phyloP scores from a whole-genome alignment of 179 eudicot species.

The Spinacia oleracea region DNA sequence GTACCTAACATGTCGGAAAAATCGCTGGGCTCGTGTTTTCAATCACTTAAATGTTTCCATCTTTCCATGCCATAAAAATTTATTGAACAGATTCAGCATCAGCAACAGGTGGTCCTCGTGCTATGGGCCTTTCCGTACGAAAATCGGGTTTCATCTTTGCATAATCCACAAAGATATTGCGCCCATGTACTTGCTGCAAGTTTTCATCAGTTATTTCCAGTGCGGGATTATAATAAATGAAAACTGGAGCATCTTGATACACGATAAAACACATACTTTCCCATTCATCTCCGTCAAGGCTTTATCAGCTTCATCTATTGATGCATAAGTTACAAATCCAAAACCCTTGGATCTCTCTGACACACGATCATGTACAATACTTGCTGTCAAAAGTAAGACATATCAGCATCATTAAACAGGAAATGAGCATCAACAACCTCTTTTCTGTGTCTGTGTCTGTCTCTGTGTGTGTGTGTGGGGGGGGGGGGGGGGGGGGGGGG shows the following conservation, averaged over 20 bases:
- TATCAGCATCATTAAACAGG: not conserved
- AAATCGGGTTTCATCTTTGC: slow-evolving; percentile 47
- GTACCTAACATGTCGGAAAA: not conserved
- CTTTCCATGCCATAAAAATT: too few species aligned
- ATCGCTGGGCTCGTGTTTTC: not conserved
- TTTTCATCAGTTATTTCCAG: slow-evolving; percentile 15
- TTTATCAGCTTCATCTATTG: slow-evolving; percentile 69
- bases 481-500: not conserved
- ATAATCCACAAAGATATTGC: slow-evolving; percentile 59
- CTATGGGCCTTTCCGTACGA: slow-evolving; percentile 52
- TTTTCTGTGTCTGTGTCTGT: not conserved
- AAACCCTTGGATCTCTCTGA: slow-evolving; percentile 71
- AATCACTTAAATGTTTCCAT: not conserved
- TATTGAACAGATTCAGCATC: slow-evolving; percentile 7
- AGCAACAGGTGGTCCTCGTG: slow-evolving; percentile 74
- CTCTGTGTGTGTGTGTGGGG: too few species aligned
- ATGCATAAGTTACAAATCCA: slow-evolving; percentile 77
- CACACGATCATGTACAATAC: slow-evolving; percentile 60
- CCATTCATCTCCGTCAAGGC: slow-evolving; percentile 73
- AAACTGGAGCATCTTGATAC: not conserved
- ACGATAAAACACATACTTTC: slow-evolving; percentile 39
- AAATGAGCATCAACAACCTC: not conserved
- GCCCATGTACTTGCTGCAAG: slow-evolving; percentile 60
- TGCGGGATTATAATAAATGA: not conserved
- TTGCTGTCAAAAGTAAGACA: slow-evolving; percentile 42